A percentile compares a stretch with the other conserved stretches of the same genome.
phyloP scores from a whole-genome alignment of 257 asterid genomes.

The Solanum tacnaense region DNA sequence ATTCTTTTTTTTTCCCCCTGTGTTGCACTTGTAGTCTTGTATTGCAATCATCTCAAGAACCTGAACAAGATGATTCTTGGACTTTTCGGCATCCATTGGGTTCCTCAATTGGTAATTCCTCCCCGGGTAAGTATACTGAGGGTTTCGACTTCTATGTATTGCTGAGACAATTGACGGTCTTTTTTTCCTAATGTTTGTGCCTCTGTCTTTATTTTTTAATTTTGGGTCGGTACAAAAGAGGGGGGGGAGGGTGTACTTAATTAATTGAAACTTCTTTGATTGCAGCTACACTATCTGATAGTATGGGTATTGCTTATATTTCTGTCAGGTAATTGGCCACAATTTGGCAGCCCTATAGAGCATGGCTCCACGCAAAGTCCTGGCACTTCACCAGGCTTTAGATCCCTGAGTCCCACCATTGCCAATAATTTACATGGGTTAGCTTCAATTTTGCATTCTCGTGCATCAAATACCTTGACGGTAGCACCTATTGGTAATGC shows the following conservation, averaged over 20 bases:
- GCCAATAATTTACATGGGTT: conserved; percentile 38
- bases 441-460: conserved; percentile 45
- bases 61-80: conserved; percentile 44
- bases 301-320: not conserved
- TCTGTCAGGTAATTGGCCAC: conserved; percentile 53
- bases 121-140: conserved; percentile 27
- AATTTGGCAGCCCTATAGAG: conserved; percentile 42
- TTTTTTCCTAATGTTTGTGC: conserved; percentile 5
- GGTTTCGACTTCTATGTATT: not conserved
- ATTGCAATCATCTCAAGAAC: conserved; percentile 35
- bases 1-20: not conserved
- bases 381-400: conserved; percentile 27
- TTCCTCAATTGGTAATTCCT: conserved; percentile 44
- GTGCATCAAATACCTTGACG: conserved; percentile 15
- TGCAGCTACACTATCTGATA: not conserved
- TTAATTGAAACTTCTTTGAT: not conserved
- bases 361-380: conserved; percentile 28
- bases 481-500: conserved; percentile 34
- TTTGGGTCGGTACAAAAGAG: not conserved
- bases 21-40: conserved; percentile 24
- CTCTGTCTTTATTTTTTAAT: not conserved
- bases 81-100: conserved; percentile 34
- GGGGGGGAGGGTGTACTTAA: not conserved
- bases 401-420: conserved; percentile 26
- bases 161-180: not conserved